phyloP scores from a whole-genome alignment of 2,329 filamentous ascomycete genomes.

The Paradendryphiella salina region DNA sequence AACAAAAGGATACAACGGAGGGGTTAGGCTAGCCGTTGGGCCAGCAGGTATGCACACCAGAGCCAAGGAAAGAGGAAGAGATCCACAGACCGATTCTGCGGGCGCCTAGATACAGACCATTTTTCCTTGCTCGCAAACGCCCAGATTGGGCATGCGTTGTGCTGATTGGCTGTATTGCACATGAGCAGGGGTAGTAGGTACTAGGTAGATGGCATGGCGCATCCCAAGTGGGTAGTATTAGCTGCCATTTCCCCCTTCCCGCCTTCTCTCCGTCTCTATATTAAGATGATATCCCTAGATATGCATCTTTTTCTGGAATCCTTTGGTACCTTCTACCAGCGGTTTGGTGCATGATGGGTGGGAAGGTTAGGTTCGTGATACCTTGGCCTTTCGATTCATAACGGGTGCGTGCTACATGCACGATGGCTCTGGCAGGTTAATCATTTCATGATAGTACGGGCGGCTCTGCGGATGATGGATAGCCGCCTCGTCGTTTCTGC shows the following conservation, averaged over 20 bases:
- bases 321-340: background rate
- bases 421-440: background rate
- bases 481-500: background rate
- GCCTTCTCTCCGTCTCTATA: slow-evolving; percentile 5
- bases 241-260: slow-evolving; percentile 9
- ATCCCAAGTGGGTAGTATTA: slow-evolving; percentile 14
- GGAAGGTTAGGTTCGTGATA: background rate
- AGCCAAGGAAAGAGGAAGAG: too few species aligned
- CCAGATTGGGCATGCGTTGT: too few species aligned
- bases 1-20: too few species aligned
- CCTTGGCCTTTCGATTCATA: background rate
- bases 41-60: too few species aligned
- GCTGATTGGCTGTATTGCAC: background rate
- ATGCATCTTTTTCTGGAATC: background rate
- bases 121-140: too few species aligned
- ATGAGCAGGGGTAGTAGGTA: too few species aligned
- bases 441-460: slow-evolving; percentile 22
- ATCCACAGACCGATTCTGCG: too few species aligned
- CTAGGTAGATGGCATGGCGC: background rate
- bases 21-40: too few species aligned
- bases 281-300: slow-evolving; percentile 8
- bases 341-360: background rate
- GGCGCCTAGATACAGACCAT: too few species aligned
- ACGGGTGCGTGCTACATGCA: too few species aligned
- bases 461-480: slow-evolving; percentile 36